Percentiles rank a stretch among this genome's conserved stretches.
These are phyloP conservation scores for Colletotrichum sp. DNA, from an alignment of 2,329 filamentous ascomycete species.

Conservation along the genomic window DNA sequence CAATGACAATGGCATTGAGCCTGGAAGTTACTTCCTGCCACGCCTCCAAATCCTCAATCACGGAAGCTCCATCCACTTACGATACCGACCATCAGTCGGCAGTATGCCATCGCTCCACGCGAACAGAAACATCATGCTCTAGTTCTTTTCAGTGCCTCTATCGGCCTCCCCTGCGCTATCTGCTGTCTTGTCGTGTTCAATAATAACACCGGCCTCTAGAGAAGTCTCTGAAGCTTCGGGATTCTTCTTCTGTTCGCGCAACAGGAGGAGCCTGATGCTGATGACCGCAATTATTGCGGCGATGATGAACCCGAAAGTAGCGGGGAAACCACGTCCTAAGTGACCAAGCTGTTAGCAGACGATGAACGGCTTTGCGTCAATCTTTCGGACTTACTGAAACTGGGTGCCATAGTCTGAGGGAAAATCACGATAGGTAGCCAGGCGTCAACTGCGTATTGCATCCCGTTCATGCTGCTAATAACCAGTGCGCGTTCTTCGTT, in stretches of 20 bases:
- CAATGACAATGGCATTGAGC: background rate
- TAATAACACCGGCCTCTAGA: background rate
- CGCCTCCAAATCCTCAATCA: background rate
- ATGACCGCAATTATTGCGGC: background rate
- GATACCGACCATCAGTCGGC: background rate
- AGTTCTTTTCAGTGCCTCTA: background rate
- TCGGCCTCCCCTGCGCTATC: background rate
- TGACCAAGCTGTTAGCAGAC: background rate
- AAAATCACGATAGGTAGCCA: constrained; percentile 13
- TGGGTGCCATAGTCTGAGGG: constrained; percentile 1
- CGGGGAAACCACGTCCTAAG: constrained; percentile 16
- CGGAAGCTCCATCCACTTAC: background rate
- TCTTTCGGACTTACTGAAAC: background rate
- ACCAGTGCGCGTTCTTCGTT: constrained; percentile 35
- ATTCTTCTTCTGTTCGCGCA: constrained; percentile 7
- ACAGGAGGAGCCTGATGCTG: background rate
- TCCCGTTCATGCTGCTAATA: constrained; percentile 33
- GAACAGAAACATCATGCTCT: background rate
- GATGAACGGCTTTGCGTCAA: background rate
- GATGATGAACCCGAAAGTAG: constrained; percentile 18
- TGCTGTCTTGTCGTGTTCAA: background rate
- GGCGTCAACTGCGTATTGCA: constrained; percentile 9
- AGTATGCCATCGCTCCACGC: background rate
- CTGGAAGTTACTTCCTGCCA: background rate
- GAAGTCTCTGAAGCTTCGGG: background rate